Evolutionary conservation across 345 rosid species (phyloP).

Genomic region (Excoecaria cochinchinensis): DNA sequence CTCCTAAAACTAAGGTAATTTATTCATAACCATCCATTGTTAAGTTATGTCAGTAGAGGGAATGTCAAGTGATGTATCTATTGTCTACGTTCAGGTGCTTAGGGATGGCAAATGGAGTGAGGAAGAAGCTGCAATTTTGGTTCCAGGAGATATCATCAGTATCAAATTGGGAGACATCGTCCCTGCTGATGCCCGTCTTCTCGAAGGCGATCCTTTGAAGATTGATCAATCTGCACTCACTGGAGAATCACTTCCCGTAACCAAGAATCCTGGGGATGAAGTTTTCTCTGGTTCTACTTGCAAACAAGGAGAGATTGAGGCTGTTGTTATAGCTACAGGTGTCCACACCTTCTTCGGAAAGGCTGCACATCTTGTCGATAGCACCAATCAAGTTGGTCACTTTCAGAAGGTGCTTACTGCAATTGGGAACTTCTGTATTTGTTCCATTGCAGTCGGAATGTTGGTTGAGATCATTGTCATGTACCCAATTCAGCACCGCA

Average conservation of each 20-base stretch:
- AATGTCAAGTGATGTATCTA: background rate
- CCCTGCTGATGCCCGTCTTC: slow-evolving; percentile 36
- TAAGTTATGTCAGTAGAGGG: no score
- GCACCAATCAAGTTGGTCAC: slow-evolving; percentile 45
- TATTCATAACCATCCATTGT: no score
- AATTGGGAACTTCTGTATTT: slow-evolving; percentile 35
- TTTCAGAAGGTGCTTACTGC: slow-evolving; percentile 37
- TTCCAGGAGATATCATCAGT: slow-evolving; percentile 30
- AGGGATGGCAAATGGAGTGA: slow-evolving; percentile 28
- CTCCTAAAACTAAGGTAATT: slow-evolving; percentile 33
- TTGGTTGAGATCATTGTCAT: slow-evolving; percentile 26
- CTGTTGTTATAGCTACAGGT: slow-evolving; percentile 42
- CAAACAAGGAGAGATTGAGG: slow-evolving; percentile 46
- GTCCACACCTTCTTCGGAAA: slow-evolving; percentile 47
- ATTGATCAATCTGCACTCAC: slow-evolving; percentile 27
- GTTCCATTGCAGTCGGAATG: slow-evolving; percentile 32
- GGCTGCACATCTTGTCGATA: slow-evolving; percentile 46
- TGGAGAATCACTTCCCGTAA: slow-evolving; percentile 39
- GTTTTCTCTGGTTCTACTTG: slow-evolving; percentile 45
- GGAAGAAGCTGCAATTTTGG: slow-evolving; percentile 31
- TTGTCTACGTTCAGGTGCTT: slow-evolving; percentile 18
- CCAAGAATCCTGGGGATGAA: slow-evolving; percentile 34
- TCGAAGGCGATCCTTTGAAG: slow-evolving; percentile 30
- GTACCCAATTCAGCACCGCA: slow-evolving; percentile 34
- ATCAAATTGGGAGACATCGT: slow-evolving; percentile 29